Conservation (phyloP, 805 yeast genomes). For the Ogataea methylovora region DNA sequence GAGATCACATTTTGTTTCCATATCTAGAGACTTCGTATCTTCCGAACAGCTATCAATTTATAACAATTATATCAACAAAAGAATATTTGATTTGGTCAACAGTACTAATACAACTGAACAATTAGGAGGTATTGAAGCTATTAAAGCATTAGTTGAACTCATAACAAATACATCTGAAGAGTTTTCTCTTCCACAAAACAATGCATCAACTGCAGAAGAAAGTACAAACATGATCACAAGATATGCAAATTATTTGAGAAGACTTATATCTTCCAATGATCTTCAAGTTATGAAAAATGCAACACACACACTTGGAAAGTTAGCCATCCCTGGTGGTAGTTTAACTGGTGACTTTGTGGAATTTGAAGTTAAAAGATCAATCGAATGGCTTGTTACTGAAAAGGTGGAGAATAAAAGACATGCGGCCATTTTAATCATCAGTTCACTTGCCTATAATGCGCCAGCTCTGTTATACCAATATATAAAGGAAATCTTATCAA, state of each 20-base stretch:
- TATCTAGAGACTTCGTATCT: slow-evolving; percentile 68
- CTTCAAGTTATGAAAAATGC: slow-evolving; percentile 81
- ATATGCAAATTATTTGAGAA: slow-evolving; percentile 80
- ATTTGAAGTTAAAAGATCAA: slow-evolving; percentile 78
- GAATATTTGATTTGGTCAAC: slow-evolving; percentile 78
- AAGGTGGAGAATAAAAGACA: slow-evolving; percentile 81
- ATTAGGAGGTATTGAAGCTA: slow-evolving; percentile 87
- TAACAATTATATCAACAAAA: slow-evolving; percentile 79
- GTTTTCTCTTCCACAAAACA: slow-evolving; percentile 25
- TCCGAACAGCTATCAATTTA: slow-evolving; percentile 76
- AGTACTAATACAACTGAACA: slow-evolving; percentile 65
- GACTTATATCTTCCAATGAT: slow-evolving; percentile 75
- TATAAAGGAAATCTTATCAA: slow-evolving; percentile 69
- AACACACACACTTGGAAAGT: slow-evolving; percentile 77
- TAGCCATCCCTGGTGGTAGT: slow-evolving; percentile 86
- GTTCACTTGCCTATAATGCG: slow-evolving; percentile 78
- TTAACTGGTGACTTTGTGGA: slow-evolving; percentile 90
- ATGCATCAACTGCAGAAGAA: slow-evolving; percentile 45
- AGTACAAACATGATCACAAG: slow-evolving; percentile 84
- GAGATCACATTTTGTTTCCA: slow-evolving; percentile 56
- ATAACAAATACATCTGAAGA: slow-evolving; percentile 53
- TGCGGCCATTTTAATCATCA: slow-evolving; percentile 79
- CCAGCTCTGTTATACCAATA: slow-evolving; percentile 78
- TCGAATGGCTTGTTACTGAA: slow-evolving; percentile 89
- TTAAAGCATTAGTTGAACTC: slow-evolving; percentile 78